A percentile compares a stretch with the other conserved stretches of the same genome.
Evolutionary conservation across 768 basidiomycete genomes (phyloP).

Genomic region (Kwoniella newhampshirensis): DNA sequence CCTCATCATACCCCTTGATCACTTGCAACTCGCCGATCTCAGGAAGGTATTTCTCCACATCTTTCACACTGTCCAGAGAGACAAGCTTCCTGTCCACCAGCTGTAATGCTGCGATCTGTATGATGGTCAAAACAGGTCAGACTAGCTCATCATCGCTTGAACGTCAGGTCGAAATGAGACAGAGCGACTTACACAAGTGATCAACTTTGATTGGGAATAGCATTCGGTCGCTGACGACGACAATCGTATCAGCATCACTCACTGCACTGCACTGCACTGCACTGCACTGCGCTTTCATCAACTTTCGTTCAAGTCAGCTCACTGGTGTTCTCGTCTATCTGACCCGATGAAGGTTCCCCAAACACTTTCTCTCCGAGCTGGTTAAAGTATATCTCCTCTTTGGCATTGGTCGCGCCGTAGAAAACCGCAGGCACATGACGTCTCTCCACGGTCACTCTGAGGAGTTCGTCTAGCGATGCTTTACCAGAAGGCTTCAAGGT

Average conservation of each 20-base stretch:
- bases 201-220: conserved; percentile 46
- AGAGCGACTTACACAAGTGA: conserved; percentile 33
- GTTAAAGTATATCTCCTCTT: conserved; percentile 37
- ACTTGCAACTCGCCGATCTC: conserved; percentile 36
- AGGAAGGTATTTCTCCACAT: conserved; percentile 31
- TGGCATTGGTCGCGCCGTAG: conserved; percentile 33
- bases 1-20: conserved; percentile 33
- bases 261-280: neutral
- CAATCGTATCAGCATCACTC: neutral
- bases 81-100: conserved; percentile 44
- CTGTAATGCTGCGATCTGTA: conserved; percentile 42
- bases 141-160: neutral
- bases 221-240: conserved; percentile 29
- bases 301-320: conserved; percentile 1
- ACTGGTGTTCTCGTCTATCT: conserved; percentile 29
- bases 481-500: conserved; percentile 1
- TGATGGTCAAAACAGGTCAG: neutral
- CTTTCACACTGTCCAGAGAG: conserved; percentile 32
- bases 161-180: neutral
- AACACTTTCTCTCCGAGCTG: conserved; percentile 31
- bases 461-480: conserved; percentile 16
- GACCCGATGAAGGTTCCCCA: conserved; percentile 19
- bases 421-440: conserved; percentile 29
- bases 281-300: neutral
- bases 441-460: conserved; percentile 25